Base-by-base conservation (phyloP, 306 rosid species). In the Rosa rugosa region DNA sequence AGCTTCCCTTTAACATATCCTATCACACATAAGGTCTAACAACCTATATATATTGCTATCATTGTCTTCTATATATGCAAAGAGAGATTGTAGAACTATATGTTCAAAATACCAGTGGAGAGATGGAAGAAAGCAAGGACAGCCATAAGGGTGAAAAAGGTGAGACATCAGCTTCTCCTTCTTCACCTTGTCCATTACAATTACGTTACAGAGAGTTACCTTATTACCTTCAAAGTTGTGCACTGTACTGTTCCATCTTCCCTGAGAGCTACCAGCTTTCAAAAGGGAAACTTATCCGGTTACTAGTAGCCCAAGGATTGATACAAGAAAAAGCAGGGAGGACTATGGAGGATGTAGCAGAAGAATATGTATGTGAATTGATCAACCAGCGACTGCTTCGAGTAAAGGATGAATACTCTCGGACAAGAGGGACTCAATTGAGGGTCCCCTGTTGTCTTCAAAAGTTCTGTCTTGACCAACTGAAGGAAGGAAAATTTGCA, bases 251-350 rank as follows among this genome's bases (percentile, higher is more conserved):
- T 53, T 76, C 73, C 73, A 81, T 76, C 71, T 45, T 76, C 77
- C 84, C 80, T 20, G 72, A 50, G 77, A 70, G 17, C 62, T 51
- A 27, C 53, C 47, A 44, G 62, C 54, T 81, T 69, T 44, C 70
- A 1, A 71, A 81, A 63, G 80, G 80, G 77, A 76, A 75, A 41
- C 73, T 76, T 76, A 76, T 62, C 14, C 73, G 73, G 68, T 50
- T 81, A 62, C 75, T 81, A 45, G 80, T 70, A 76, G 84, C 84
- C 27, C 73, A 76, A 62, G 73, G 75, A 59, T 57, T 81, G 73
- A 62, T 81, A 51, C 42, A 81, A 41, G 77, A 76, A 18, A 71
- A 60, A 42, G 69, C 62, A 76, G 80, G 73, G 68, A 72, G 17
- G 27, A 36, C 70, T 11, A 62, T 60, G 77, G 84, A 76, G 73